Evolutionary conservation across 441 rosid species (phyloP), one percentile per base, ranked within the genome.

Genomic region (Erodium trifolium): DNA sequence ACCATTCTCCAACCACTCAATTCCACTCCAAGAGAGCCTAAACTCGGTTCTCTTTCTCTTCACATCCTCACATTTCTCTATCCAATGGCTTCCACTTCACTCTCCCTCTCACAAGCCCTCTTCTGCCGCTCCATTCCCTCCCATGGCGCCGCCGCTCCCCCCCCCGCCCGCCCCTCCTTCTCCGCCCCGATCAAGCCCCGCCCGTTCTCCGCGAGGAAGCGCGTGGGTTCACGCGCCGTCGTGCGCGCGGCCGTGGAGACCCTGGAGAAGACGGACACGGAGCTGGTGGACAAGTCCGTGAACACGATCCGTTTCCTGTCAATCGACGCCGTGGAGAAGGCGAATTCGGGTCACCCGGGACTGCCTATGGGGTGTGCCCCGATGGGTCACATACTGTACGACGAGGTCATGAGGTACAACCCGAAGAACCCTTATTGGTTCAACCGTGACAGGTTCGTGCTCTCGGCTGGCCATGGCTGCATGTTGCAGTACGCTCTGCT

Each of bases 301-400:
- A 92, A 95, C 75, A 77, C 97, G 62, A 95, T 95, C 57, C 76
- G 99, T 77, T 95, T 95, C 80, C 76, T 95, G 64, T 88, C 98
- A 0, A 75, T 95, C 53, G 99, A 95, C 72, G 97, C 99, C 5
- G 99, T 95, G 13, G 98, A 95, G 85, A 95, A 90, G 84, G 99
- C 99, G 2, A 95, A 95, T 66, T 95, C 98, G 4, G 99, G 99
- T 1, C 99, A 95, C 75, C 99, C 99, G n/a, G 98, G 99, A 13
- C 82, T 95, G 70, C 99, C 99, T 39, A 95, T 95, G 99, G 99
- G 99, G 0, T 95, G 98, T 79, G 98, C 99, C 37, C 99, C 99
- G 17, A 76, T 92, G 87, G 97, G 97, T 31, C 98, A 95, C 79
- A 79, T 95, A 12, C 74, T 95, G 73, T 95, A 90, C 78, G 99